Base-by-base conservation (phyloP, 2,329 filamentous ascomycete genomes). In the Colletotrichum lupini region DNA sequence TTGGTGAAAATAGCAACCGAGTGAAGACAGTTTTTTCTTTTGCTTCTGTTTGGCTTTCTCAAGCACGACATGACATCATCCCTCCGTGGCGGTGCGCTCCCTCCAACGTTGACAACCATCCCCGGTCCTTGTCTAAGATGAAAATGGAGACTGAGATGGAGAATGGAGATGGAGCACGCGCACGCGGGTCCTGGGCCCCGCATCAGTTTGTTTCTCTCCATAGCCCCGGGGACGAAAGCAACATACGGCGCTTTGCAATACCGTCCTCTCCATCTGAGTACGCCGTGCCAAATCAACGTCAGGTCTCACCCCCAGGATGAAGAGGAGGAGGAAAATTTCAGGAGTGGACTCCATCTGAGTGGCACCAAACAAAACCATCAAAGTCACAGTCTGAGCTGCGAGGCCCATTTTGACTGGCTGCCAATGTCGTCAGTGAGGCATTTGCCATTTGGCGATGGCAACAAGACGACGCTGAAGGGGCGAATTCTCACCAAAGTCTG, bases 361-460 rank as follows among this genome's bases (percentile, higher is more conserved):
- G 56, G 60, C 61, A 71, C 67, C 60, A 57, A 28, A 16, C 42
- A 57, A 70, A 66, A 52, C 60, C 56, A 30, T 53, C 46, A 73
- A 32, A 60, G 60, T 57, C 30, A 60, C 46, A 66, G 49, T 46
- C 61, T 28, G 37, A 37, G 61, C 49, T 28, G 22, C 52, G 19
- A 61, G 67, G 60, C 56, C 71, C 71, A 73, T 73, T 71, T 46
- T 28, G 26, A 64, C 67, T 73, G 71, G 71, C 60, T 49, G 62
- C 35, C 32, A 6, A 57, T 65, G 67, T 61, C 67, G 71, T 73
- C 67, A 66, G 24, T 71, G 71, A 73, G 60, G 71, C 28, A 73
- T 66, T 70, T 70, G 71, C 49, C 67, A 49, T 66, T 61, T 71
- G 55, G 56, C 28, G 35, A 70, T 73, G 46, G 30, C 35, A 55